Evolutionary conservation across 2,329 filamentous ascomycete species (phyloP), one percentile per base, ranked within the genome.

Genomic region (Neospermospora avenae): DNA sequence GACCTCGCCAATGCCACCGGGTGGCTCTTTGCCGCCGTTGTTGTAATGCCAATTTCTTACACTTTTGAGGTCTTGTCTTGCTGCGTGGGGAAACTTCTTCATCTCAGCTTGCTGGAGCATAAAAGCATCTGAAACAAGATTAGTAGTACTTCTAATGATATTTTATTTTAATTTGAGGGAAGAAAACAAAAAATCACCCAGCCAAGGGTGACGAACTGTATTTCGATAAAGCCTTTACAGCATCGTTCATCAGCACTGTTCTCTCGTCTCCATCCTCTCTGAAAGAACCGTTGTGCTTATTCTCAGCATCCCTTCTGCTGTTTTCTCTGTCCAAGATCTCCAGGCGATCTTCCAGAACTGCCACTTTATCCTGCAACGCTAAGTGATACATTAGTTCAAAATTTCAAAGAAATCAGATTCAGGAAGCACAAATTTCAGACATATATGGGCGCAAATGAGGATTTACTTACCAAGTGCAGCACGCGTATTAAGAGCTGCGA

Each of bases 331-430:
- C 37, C 2, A 39, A n/a, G 6, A 61, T 37, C 0, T 51, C 6
- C n/a, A 72, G 53, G 4, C 63, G 52, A 7, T 72, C 57, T 59
- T 76, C 74, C 0, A 76, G 51, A 0, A 55, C 62, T 0, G 65
- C 66, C 1, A 76, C 62, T 45, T 73, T 63, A 35, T 76, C 73
- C 60, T 77, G 74, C 2, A 75, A 64, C 1, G 65, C n/a, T n/a
- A n/a, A n/a, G n/a, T n/a, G n/a, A n/a, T n/a, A n/a, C n/a, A n/a
- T n/a, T n/a, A n/a, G n/a, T n/a, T n/a, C n/a, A n/a, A n/a, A n/a
- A n/a, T n/a, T n/a, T n/a, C n/a, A n/a, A n/a, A n/a, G n/a, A n/a
- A n/a, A n/a, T n/a, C n/a, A n/a, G n/a, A n/a, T n/a, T n/a, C n/a
- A n/a, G n/a, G n/a, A n/a, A n/a, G n/a, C n/a, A n/a, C n/a, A n/a